A percentile compares a stretch with the other conserved stretches of the same genome.
Evolutionary conservation across 495 filamentous ascomycete species (phyloP).

Genomic region (Xylona heveae): DNA sequence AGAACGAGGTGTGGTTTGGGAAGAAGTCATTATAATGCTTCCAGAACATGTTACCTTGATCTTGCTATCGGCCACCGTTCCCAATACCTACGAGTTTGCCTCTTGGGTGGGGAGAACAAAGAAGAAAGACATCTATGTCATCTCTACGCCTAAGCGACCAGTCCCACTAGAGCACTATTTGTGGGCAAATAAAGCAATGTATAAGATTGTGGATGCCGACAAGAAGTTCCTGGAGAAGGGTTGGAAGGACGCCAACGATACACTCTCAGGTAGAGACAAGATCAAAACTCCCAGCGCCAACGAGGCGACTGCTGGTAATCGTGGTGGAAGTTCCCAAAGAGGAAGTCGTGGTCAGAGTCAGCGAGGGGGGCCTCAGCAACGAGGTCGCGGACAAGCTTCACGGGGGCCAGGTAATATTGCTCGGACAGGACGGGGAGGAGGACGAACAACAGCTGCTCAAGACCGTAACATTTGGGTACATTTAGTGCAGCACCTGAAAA

Average conservation of each 20-base stretch:
- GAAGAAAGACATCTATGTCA: slow-evolving; percentile 97
- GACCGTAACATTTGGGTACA: slow-evolving; percentile 96
- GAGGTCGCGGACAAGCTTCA: slow-evolving; percentile 25
- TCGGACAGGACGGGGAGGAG: slow-evolving; percentile 62
- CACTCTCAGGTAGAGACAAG: slow-evolving; percentile 67
- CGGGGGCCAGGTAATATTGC: slow-evolving; percentile 72
- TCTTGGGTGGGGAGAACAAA: slow-evolving; percentile 97
- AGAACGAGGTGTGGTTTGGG: slow-evolving; percentile 97
- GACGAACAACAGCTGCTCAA: slow-evolving; percentile 67
- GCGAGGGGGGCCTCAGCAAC: slow-evolving; percentile 28
- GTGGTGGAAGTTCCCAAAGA: too few species aligned
- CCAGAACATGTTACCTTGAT: slow-evolving; percentile 93
- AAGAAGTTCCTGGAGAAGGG: slow-evolving; percentile 78
- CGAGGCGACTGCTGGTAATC: slow-evolving; percentile 12
- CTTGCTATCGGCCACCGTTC: slow-evolving; percentile 85
- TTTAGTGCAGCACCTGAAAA: slow-evolving; percentile 73
- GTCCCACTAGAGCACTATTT: slow-evolving; percentile 91
- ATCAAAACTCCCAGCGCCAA: slow-evolving; percentile 32
- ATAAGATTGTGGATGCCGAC: slow-evolving; percentile 83
- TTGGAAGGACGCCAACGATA: slow-evolving; percentile 84
- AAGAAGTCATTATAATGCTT: slow-evolving; percentile 99
- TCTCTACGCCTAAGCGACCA: slow-evolving; percentile 86
- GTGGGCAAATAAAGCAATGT: slow-evolving; percentile 79
- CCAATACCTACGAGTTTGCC: slow-evolving; percentile 93
- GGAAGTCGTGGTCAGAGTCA: slow-evolving; percentile 15